A percentile compares a stretch with the other conserved stretches of the same genome.
Conservation (phyloP, 768 basidiomycete species). For the Mycena crocata region DNA sequence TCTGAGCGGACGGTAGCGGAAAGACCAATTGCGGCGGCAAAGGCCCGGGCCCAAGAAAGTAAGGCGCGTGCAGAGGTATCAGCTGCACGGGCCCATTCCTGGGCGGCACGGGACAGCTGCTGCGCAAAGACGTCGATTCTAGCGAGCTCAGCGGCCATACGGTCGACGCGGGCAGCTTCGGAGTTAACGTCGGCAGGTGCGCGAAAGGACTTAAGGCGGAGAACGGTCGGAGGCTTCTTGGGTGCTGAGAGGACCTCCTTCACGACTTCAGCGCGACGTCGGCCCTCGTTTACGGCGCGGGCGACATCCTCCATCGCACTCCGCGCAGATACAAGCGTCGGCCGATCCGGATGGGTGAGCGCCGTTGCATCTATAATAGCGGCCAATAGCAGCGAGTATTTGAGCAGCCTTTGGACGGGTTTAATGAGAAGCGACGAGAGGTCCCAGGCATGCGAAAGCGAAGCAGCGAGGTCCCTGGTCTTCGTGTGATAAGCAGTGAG, state of each 20-base stretch:
- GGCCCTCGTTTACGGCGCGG: conserved; percentile 80
- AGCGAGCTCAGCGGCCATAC: conserved; percentile 67
- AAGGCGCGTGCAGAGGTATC: conserved; percentile 61
- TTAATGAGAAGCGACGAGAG: conserved; percentile 95
- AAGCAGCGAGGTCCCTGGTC: conserved; percentile 73
- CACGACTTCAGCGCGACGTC: conserved; percentile 82
- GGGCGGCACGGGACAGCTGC: conserved; percentile 68
- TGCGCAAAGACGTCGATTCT: conserved; percentile 68
- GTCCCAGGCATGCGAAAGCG: conserved; percentile 91
- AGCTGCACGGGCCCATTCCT: conserved; percentile 72
- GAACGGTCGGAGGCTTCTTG: conserved; percentile 50
- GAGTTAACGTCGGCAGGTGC: conserved; percentile 42
- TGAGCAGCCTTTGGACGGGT: conserved; percentile 95
- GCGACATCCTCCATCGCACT: conserved; percentile 78
- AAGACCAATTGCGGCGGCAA: conserved; percentile 76
- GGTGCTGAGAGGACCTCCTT: conserved; percentile 73
- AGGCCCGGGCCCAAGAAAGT: conserved; percentile 71
- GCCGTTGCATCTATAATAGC: conserved; percentile 84
- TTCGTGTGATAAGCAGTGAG: conserved; percentile 75
- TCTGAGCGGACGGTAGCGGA: conserved; percentile 59
- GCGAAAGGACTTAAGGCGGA: conserved; percentile 34
- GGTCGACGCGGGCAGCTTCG: conserved; percentile 65
- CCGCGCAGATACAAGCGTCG: conserved; percentile 63
- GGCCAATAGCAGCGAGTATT: conserved; percentile 88
- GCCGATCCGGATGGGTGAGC: conserved; percentile 74